Evolutionary conservation across 2,329 filamentous ascomycete species (phyloP).

Genomic region (Fusarium transvaalense): DNA sequence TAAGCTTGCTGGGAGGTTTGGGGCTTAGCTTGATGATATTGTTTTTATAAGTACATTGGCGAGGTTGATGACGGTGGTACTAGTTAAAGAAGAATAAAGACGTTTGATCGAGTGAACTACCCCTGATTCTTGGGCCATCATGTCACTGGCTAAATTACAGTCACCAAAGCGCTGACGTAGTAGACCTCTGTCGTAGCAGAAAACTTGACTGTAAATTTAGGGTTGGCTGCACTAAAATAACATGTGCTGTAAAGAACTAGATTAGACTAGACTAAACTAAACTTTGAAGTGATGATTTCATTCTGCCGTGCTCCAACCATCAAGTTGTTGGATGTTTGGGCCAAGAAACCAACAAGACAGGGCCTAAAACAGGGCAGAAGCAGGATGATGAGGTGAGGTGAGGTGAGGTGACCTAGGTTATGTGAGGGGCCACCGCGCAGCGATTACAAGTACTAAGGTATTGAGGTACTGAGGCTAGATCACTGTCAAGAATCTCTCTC

Average conservation of each 20-base stretch:
- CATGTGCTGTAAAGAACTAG: not conserved
- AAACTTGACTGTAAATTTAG: not conserved
- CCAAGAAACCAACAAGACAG: constrained; percentile 34
- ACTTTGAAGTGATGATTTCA: not conserved
- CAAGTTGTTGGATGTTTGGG: constrained; percentile 2
- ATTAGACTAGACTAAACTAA: not conserved
- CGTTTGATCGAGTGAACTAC: too few relatives aligned
- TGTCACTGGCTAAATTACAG: not conserved
- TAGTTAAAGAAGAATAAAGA: not conserved
- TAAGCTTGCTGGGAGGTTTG: not conserved
- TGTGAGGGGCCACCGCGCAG: not conserved
- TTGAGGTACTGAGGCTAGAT: not conserved
- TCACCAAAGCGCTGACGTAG: constrained; percentile 3
- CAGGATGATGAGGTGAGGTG: constrained; percentile 3
- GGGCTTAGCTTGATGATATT: not conserved
- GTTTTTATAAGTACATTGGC: not conserved
- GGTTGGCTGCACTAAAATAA: not conserved
- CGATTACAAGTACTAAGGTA: constrained; percentile 1
- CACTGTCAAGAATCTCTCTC: not conserved
- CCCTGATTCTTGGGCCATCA: not conserved
- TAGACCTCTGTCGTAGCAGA: not conserved
- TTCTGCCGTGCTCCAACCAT: not conserved
- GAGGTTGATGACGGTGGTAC: not conserved
- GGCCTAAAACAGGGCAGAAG: constrained; percentile 35
- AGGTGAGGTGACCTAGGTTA: too few relatives aligned